phyloP scores from a whole-genome alignment of 1,284 basidiomycete species.

The Lignosus rhinocerotis region DNA sequence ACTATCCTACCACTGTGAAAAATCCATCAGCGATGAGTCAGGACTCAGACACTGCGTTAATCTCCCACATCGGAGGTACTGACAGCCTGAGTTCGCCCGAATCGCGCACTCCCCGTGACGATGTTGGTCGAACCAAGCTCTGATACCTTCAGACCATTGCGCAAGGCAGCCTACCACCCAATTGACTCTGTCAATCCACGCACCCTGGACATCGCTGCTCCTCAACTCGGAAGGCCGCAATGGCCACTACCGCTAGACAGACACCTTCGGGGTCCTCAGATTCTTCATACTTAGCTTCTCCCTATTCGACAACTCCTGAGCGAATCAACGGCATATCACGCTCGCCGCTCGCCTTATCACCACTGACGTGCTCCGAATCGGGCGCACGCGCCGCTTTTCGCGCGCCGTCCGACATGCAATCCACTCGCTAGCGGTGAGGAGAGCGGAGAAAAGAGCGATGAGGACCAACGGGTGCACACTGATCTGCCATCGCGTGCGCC shows the following conservation, averaged over 20 bases:
- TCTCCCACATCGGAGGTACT: too few species aligned
- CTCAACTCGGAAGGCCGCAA: slow-evolving; percentile 23
- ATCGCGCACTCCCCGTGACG: too few species aligned
- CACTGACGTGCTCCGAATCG: slow-evolving; percentile 24
- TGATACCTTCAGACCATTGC: too few species aligned
- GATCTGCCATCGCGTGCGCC: slow-evolving; percentile 29
- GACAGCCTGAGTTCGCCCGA: too few species aligned
- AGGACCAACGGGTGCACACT: slow-evolving; percentile 28
- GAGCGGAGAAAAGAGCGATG: slow-evolving; percentile 31
- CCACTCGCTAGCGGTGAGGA: slow-evolving; percentile 31
- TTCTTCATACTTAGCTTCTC: slow-evolving; percentile 24
- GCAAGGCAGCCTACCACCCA: slow-evolving; percentile 20
- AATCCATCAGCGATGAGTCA: too few species aligned
- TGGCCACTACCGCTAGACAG: slow-evolving; percentile 33
- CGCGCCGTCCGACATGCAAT: slow-evolving; percentile 26
- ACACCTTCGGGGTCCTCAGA: slow-evolving; percentile 33
- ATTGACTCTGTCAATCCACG: slow-evolving; percentile 16
- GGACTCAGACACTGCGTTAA: too few species aligned
- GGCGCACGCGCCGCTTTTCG: slow-evolving; percentile 24
- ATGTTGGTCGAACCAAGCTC: too few species aligned
- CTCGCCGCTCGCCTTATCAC: slow-evolving; percentile 24
- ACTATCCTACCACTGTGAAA: too few species aligned
- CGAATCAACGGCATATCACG: slow-evolving; percentile 5
- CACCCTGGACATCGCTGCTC: slow-evolving; percentile 24
- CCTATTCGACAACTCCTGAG: slow-evolving; percentile 6